phyloP scores from a whole-genome alignment of 495 filamentous ascomycete genomes.

The Bombardia bombarda region DNA sequence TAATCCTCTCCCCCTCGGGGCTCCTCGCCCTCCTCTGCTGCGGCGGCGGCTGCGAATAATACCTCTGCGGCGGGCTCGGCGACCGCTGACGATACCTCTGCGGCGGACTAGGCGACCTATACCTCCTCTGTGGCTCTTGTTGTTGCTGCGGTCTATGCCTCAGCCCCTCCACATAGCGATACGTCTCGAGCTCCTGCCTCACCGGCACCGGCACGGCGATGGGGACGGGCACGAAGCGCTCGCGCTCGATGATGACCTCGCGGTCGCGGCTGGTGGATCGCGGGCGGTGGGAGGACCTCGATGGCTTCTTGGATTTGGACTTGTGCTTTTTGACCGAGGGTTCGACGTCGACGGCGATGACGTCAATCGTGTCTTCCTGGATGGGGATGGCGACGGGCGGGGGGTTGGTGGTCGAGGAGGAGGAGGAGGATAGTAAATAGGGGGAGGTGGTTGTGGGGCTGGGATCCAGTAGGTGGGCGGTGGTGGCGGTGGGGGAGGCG shows the following conservation, averaged over 20 bases:
- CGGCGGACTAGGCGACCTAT: not conserved
- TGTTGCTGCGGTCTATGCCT: slow-evolving; percentile 14
- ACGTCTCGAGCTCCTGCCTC: slow-evolving; percentile 34
- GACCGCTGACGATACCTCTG: too few relatives aligned
- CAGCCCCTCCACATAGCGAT: slow-evolving; percentile 41
- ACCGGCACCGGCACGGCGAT: slow-evolving; percentile 16
- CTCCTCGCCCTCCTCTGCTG: slow-evolving; percentile 2
- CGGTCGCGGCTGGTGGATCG: slow-evolving; percentile 36
- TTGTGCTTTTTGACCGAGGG: slow-evolving; percentile 17
- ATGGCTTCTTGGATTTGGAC: slow-evolving; percentile 17
- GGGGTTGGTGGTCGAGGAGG: slow-evolving; percentile 18
- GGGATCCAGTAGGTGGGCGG: slow-evolving; percentile 14
- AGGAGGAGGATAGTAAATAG: too few relatives aligned
- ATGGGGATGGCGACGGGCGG: slow-evolving; percentile 19
- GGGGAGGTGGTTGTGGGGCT: too few relatives aligned
- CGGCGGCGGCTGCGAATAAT: not conserved
- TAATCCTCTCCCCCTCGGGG: slow-evolving; percentile 6
- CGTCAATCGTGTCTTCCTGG: slow-evolving; percentile 32
- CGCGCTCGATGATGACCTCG: slow-evolving; percentile 16
- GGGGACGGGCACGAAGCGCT: slow-evolving; percentile 30
- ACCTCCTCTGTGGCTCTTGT: not conserved
- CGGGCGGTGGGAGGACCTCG: slow-evolving; percentile 27
- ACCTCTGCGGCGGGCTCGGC: slow-evolving; percentile 1
- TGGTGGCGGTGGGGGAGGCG: slow-evolving; percentile 28
- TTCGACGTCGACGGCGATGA: slow-evolving; percentile 46